phyloP scores from a whole-genome alignment of 2,329 filamentous ascomycete species.

The Beauveria medogensis region DNA sequence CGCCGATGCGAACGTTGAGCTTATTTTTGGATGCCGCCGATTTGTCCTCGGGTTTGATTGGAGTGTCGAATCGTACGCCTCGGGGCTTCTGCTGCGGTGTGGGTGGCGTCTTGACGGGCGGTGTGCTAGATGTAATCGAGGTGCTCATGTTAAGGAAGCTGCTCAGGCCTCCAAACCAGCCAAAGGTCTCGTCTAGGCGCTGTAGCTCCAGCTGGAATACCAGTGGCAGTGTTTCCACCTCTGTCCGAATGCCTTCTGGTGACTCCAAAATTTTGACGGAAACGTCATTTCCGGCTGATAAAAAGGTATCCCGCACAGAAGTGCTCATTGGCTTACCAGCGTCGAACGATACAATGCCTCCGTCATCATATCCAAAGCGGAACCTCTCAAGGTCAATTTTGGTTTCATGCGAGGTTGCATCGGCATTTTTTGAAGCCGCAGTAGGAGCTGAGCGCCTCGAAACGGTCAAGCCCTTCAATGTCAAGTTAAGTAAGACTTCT shows the following conservation, averaged over 20 bases:
- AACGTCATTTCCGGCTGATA: conserved; percentile 49
- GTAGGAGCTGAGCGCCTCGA: background rate
- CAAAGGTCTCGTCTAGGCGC: conserved; percentile 75
- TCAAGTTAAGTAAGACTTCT: conserved; percentile 17
- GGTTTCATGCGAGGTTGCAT: conserved; percentile 18
- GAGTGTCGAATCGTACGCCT: conserved; percentile 51
- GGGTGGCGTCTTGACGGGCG: conserved; percentile 40
- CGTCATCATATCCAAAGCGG: conserved; percentile 53
- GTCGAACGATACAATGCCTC: conserved; percentile 57
- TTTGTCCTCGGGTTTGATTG: conserved; percentile 40
- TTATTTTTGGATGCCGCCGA: conserved; percentile 51
- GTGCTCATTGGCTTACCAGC: conserved; percentile 47
- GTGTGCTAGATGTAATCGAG: conserved; percentile 63
- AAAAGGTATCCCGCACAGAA: conserved; percentile 51
- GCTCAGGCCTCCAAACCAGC: conserved; percentile 84
- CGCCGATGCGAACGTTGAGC: conserved; percentile 67
- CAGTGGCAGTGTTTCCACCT: conserved; percentile 69
- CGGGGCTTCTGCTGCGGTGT: conserved; percentile 35
- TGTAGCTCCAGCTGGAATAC: conserved; percentile 70
- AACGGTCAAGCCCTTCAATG: conserved; percentile 2
- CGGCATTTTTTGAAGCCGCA: background rate
- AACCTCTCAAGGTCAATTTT: conserved; percentile 48
- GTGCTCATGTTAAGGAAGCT: conserved; percentile 82
- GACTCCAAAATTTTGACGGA: conserved; percentile 44
- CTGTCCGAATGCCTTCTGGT: conserved; percentile 40